phyloP scores from a whole-genome alignment of 2,329 filamentous ascomycete genomes.

The Fusarium transvaalense region DNA sequence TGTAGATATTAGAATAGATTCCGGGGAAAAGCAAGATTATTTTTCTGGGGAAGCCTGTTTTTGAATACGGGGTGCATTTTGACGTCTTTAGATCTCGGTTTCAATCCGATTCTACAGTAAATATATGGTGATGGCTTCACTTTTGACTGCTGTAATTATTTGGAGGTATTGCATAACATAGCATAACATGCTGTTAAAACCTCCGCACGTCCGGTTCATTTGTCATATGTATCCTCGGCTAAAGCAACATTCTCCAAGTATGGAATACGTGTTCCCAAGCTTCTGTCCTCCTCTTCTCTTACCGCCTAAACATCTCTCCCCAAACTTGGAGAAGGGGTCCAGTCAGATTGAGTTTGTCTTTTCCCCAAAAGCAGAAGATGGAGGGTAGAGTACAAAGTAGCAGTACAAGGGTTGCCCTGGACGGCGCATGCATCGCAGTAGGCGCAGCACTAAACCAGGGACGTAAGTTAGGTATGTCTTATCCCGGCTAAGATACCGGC shows the following conservation, averaged over 20 bases:
- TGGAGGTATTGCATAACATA: neutral
- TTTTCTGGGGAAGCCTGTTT: slow-evolving; percentile 39
- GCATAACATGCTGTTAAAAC: neutral
- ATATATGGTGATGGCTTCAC: slow-evolving; percentile 15
- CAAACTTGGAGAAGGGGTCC: slow-evolving; percentile 28
- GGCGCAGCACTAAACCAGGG: slow-evolving; percentile 14
- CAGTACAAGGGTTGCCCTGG: neutral
- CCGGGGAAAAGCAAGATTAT: neutral
- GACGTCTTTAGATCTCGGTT: neutral
- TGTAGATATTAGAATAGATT: slow-evolving; percentile 26
- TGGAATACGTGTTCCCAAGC: neutral
- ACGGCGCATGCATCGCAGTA: neutral
- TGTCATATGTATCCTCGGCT: slow-evolving; percentile 29
- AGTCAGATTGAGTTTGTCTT: slow-evolving; percentile 11
- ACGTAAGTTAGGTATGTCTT: neutral
- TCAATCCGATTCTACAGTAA: neutral
- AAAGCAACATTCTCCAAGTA: slow-evolving; percentile 38
- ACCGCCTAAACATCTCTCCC: slow-evolving; percentile 2
- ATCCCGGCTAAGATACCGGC: slow-evolving; percentile 31
- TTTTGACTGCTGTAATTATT: neutral
- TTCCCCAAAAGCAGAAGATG: slow-evolving; percentile 22
- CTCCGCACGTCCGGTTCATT: slow-evolving; percentile 36
- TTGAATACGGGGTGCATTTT: slow-evolving; percentile 23
- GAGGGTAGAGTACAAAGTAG: slow-evolving; percentile 19
- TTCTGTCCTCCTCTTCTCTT: slow-evolving; percentile 14